phyloP scores from a whole-genome alignment of 1,284 basidiomycete genomes.

The Tetrapyrgos nigripes region DNA sequence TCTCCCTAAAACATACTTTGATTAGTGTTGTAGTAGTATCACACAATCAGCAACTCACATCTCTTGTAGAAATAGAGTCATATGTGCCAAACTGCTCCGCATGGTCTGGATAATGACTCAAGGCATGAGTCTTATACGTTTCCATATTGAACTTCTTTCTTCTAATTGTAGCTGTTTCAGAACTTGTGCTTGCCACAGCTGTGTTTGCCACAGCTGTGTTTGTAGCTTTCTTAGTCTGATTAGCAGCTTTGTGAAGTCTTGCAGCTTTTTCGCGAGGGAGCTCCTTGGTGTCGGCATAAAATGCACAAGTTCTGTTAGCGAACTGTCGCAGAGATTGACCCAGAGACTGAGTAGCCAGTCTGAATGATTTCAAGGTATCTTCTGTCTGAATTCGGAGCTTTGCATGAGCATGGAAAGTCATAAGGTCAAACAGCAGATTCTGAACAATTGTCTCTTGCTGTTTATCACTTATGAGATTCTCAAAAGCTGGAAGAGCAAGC shows the following conservation, averaged over 20 bases:
- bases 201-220: neutral
- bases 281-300: slow-evolving; percentile 6
- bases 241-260: too few relatives aligned
- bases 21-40: too few relatives aligned
- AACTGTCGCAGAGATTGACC: slow-evolving; percentile 8
- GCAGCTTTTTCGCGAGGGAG: slow-evolving; percentile 4
- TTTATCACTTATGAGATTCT: slow-evolving; percentile 26
- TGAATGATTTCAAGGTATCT: neutral
- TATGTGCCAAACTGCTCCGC: slow-evolving; percentile 17
- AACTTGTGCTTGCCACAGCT: neutral
- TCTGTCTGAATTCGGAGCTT: slow-evolving; percentile 28
- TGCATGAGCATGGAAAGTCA: slow-evolving; percentile 25
- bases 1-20: neutral
- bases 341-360: neutral
- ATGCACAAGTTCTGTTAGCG: neutral
- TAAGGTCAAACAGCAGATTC: slow-evolving; percentile 11
- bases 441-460: slow-evolving; percentile 16
- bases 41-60: too few relatives aligned
- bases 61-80: too few relatives aligned
- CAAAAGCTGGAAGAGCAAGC: slow-evolving; percentile 29
- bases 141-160: neutral
- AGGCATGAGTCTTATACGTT: slow-evolving; percentile 13
- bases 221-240: too few relatives aligned
- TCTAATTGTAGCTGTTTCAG: neutral
- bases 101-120: slow-evolving; percentile 7